Conservation (phyloP, 257 asterid species). For the Lavandula angustifolia region DNA sequence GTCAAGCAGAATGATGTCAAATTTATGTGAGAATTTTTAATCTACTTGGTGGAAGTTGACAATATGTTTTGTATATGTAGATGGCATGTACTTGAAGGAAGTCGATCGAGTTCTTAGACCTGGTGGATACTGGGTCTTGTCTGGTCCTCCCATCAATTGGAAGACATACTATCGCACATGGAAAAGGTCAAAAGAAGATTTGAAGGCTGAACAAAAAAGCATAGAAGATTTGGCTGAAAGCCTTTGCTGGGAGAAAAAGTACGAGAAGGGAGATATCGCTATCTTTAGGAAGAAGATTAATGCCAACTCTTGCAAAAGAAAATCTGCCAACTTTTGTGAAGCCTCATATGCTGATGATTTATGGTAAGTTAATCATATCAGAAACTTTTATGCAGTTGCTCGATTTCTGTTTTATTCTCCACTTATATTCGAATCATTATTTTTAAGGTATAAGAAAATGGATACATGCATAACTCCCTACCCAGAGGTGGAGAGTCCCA, state of each 20-base stretch:
- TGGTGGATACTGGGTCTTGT: constrained; percentile 91
- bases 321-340: constrained; percentile 55
- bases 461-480: constrained; percentile 71
- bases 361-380: constrained; percentile 55
- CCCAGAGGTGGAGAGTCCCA: constrained; percentile 54
- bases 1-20: not conserved
- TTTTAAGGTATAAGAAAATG: constrained; percentile 76
- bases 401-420: not conserved
- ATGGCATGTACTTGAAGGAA: constrained; percentile 81
- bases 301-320: constrained; percentile 58
- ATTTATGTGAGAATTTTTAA: not conserved
- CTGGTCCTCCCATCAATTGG: constrained; percentile 99
- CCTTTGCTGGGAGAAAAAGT: constrained; percentile 98
- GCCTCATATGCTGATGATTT: constrained; percentile 62
- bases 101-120: constrained; percentile 93
- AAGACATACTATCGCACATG: constrained; percentile 74
- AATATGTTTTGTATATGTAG: constrained; percentile 38
- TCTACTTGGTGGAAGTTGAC: constrained; percentile 8
- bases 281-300: constrained; percentile 70
- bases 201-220: constrained; percentile 72
- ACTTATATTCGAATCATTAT: constrained; percentile 13
- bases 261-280: constrained; percentile 86
- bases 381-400: not conserved
- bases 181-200: constrained; percentile 81
- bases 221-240: constrained; percentile 80